A percentile compares a stretch with the other conserved stretches of the same genome.
phyloP scores from a whole-genome alignment of 2,329 filamentous ascomycete genomes.

The Pseudogymnoascus sp. region DNA sequence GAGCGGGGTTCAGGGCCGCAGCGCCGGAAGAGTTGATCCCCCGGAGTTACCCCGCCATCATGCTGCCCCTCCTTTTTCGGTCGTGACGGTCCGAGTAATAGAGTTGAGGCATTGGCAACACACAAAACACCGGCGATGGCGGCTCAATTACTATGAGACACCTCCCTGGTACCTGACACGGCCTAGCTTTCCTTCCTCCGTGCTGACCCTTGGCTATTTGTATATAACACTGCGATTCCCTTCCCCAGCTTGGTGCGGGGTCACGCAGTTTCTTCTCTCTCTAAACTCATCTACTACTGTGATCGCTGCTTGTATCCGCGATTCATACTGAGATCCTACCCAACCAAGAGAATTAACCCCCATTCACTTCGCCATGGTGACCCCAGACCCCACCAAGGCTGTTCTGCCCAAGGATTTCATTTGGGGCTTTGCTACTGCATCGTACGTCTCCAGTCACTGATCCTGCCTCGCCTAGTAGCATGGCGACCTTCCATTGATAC shows the following conservation, averaged over 20 bases:
- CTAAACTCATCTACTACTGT: background rate
- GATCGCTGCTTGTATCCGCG: background rate
- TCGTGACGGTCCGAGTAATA: constrained; percentile 43
- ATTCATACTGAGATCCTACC: background rate
- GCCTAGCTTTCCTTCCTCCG: background rate
- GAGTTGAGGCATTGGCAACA: constrained; percentile 29
- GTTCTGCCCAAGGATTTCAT: constrained; percentile 59
- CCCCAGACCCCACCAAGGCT: constrained; percentile 31
- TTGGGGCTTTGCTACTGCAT: constrained; percentile 74
- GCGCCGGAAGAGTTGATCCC: background rate
- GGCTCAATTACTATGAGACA: background rate
- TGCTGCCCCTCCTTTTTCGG: constrained; percentile 32
- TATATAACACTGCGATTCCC: background rate
- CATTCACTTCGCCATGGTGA: constrained; percentile 1
- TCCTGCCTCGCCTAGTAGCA: background rate
- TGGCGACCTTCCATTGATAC: background rate
- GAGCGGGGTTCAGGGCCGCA: background rate
- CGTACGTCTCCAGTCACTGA: constrained; percentile 39
- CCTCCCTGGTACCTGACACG: background rate
- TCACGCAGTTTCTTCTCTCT: background rate
- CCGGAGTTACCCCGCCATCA: background rate
- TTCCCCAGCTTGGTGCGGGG: background rate
- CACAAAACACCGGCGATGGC: background rate
- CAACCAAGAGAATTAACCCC: background rate
- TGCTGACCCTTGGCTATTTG: background rate